Conservation (phyloP, 179 eudicot species). For the Vitellaria paradoxa region DNA sequence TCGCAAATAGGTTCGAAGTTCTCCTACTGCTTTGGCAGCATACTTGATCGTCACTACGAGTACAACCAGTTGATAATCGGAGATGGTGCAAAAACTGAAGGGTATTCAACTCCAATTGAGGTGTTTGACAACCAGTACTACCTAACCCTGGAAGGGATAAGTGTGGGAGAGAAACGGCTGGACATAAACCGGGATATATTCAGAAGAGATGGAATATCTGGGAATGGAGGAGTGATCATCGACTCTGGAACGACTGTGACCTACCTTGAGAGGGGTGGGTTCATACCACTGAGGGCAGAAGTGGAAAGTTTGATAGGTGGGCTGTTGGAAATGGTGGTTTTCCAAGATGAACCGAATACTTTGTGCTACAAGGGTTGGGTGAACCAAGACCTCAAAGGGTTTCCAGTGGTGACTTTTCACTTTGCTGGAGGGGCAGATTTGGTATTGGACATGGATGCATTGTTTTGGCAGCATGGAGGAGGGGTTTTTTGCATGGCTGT, state of each 20-base stretch:
- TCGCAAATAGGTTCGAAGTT: slow-evolving; percentile 14
- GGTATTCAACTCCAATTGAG: slow-evolving; percentile 19
- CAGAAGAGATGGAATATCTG: neutral
- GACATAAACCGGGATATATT: neutral
- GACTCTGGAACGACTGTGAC: slow-evolving; percentile 12
- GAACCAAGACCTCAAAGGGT: slow-evolving; percentile 15
- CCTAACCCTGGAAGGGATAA: slow-evolving; percentile 18
- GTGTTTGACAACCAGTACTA: neutral
- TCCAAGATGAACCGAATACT: neutral
- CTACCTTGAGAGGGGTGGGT: neutral
- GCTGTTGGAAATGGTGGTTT: neutral
- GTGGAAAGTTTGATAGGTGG: slow-evolving; percentile 11
- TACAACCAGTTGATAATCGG: slow-evolving; percentile 22
- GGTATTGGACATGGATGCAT: slow-evolving; percentile 7
- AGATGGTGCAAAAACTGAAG: slow-evolving; percentile 19
- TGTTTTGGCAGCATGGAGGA: neutral
- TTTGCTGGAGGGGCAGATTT: slow-evolving; percentile 22
- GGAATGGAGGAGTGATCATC: slow-evolving; percentile 2
- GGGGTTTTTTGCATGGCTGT: slow-evolving; percentile 19
- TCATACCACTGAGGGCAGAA: slow-evolving; percentile 10
- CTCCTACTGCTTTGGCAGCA: slow-evolving; percentile 28
- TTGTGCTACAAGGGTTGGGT: slow-evolving; percentile 17
- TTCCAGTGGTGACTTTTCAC: slow-evolving; percentile 22
- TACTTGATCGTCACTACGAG: slow-evolving; percentile 12
- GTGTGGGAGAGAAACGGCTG: slow-evolving; percentile 12